Conservation (phyloP, 1,284 basidiomycete species). For the Cutaneotrichosporon cutaneum region DNA sequence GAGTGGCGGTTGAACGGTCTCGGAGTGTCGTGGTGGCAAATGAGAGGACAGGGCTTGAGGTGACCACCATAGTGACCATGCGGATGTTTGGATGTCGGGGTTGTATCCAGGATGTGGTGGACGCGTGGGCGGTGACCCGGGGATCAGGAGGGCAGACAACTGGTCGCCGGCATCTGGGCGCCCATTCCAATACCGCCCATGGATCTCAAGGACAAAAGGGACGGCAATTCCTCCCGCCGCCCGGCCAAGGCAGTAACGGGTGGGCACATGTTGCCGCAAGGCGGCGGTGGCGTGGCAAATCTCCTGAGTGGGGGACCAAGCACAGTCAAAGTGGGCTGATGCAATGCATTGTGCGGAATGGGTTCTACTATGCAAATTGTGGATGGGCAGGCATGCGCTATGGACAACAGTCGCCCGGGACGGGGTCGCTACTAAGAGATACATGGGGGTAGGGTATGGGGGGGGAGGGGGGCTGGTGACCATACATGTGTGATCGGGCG, state of each 20-base stretch:
- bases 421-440: slow-evolving; percentile 1
- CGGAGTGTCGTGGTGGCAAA: neutral
- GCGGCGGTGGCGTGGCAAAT: neutral
- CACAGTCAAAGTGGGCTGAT: neutral
- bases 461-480: neutral
- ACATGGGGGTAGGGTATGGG: neutral
- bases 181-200: neutral
- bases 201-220: neutral
- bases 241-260: too few species aligned
- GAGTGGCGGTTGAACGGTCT: slow-evolving; percentile 7
- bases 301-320: neutral
- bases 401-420: slow-evolving; percentile 1
- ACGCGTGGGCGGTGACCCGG: too few species aligned
- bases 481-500: neutral
- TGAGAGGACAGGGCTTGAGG: too few species aligned
- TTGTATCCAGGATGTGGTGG: too few species aligned
- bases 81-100: too few species aligned
- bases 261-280: neutral
- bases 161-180: too few species aligned
- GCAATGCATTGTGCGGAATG: slow-evolving; percentile 7
- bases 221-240: neutral
- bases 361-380: neutral
- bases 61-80: too few species aligned
- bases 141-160: too few species aligned
- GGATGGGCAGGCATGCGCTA: neutral